Evolutionary conservation across 2,329 filamentous ascomycete species (phyloP), one percentile per base, ranked within the genome.

Genomic region (Lasiodiplodia theobromae): DNA sequence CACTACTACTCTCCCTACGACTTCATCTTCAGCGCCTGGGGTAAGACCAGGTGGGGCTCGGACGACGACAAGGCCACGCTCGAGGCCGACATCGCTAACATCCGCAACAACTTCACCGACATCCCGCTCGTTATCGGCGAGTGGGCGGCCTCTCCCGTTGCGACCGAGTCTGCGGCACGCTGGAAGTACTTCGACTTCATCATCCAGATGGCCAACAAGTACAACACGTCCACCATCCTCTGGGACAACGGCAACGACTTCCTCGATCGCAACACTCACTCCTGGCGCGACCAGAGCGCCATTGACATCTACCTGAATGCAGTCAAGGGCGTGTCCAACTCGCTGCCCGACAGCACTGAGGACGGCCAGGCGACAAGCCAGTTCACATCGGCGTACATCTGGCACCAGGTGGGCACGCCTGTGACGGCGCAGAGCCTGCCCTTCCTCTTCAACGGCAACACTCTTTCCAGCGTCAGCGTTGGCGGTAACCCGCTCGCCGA

Each of bases 191-290:
- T 83, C 66, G 86, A 89, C 74, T 81, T 83, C 69, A 79, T 89
- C 66, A 75, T 84, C 23, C 82, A 82, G 34, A 84, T 81, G 0
- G 84, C 85, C 0, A 79, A 77, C 1, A 81, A 83, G 56, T 85
- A 87, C 71, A 80, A 84, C 70, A 86, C 85, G 8, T 76, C 83
- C 0, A 81, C 83, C 3, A 78, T 88, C 1, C 74, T 89, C 6
- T 89, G 87, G 87, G 87, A 89, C 73, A 89, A 88, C 69, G 86
- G 87, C 0, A 74, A 80, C 2, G 87, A 88, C 71, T 84, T 86
- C 51, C 79, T 88, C 12, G 80, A 89, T 71, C 84, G 87, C 47
- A 77, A 76, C 2, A 78, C 82, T 0, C 80, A 82, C 56, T 71
- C 73, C 2, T 89, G 86, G 86, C 79, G 83, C 21, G 87, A 89